Base-by-base conservation (phyloP, 805 yeast genomes). In the Isabelozyma pseudorhagii region DNA sequence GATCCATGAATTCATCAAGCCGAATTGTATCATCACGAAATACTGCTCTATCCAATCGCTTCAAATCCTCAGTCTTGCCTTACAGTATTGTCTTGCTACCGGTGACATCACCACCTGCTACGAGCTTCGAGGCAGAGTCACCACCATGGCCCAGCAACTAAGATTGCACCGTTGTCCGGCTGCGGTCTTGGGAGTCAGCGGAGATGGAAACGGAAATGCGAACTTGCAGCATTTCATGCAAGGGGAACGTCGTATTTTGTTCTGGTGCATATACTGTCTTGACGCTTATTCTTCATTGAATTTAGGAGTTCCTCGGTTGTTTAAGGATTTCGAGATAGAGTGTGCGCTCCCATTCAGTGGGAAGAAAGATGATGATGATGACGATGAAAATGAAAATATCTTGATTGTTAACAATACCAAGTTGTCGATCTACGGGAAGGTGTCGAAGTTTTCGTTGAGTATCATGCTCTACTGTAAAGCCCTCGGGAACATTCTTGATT, bases 151-250 rank as follows among this genome's bases (percentile, higher is more conserved):
- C 4, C 96, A 89, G 58, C 94, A 90, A 57, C 70, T 91, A 47
- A 80, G 97, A 57, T 72, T 91, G 42, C 96, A 90, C 63, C 76
- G 96, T 56, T 87, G 96, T 65, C 96, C 96, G 8, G 83, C 92
- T 4, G 93, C 93, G 0, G 91, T 89, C 4, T 69, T 86, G 45
- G 93, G 93, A 0, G 77, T 86, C 2, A 79, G 80, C 34, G 64
- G 64, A 8, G 31, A 38, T 11, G 49, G 50, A 38, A 50, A 53
- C 13, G 49, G 50, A 38, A 49, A 53, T 13, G 64, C 63, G 13
- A 58, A 67, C 29, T 80, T 87, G 42, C 79, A 84, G 21, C 80
- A 78, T 54, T 75, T 82, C 51, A 92, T 86, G 70, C 94, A 87
- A 66, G 91, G 92, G 53, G 89, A 88, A 61, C 77, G 97, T 54